These are phyloP conservation scores for Alternaria gaisen DNA, from an alignment of 2,329 filamentous ascomycete species.

Conservation along the genomic window DNA sequence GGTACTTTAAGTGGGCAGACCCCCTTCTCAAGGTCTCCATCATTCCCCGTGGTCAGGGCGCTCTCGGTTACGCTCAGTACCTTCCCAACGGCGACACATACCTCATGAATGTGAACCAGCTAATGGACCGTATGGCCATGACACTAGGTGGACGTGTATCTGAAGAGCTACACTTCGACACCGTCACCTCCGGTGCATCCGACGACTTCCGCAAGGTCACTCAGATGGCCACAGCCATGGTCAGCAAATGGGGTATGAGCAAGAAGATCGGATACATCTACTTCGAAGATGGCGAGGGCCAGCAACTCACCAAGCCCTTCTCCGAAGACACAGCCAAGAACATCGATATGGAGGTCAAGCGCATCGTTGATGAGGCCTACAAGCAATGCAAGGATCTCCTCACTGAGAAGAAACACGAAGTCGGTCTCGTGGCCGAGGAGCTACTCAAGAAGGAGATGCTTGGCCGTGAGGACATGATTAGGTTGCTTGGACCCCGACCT, in stretches of 20 bases:
- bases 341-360: constrained; percentile 90
- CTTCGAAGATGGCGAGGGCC: constrained; percentile 83
- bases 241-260: constrained; percentile 99
- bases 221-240: constrained; percentile 94
- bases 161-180: constrained; percentile 96
- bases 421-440: constrained; percentile 92
- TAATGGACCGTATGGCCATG: constrained; percentile 99
- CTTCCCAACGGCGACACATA: constrained; percentile 92
- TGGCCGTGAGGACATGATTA: constrained; percentile 88
- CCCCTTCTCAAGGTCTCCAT: constrained; percentile 98
- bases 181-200: constrained; percentile 91
- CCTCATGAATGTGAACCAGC: constrained; percentile 91
- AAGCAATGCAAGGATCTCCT: constrained; percentile 86
- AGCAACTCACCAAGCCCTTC: constrained; percentile 91
- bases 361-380: constrained; percentile 93
- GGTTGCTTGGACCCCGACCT: constrained; percentile 83
- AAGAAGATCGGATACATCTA: constrained; percentile 91
- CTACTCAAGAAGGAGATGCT: constrained; percentile 91
- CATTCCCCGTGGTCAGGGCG: constrained; percentile 93
- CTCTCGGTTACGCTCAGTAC: constrained; percentile 95
- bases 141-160: constrained; percentile 93
- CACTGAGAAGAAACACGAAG: constrained; percentile 83
- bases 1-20: constrained; percentile 97
- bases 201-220: constrained; percentile 99
- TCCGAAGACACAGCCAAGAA: constrained; percentile 91